A percentile compares a stretch with the other conserved stretches of the same genome.
phyloP scores from a whole-genome alignment of 2,329 filamentous ascomycete species.

The Escovopsis weberi region DNA sequence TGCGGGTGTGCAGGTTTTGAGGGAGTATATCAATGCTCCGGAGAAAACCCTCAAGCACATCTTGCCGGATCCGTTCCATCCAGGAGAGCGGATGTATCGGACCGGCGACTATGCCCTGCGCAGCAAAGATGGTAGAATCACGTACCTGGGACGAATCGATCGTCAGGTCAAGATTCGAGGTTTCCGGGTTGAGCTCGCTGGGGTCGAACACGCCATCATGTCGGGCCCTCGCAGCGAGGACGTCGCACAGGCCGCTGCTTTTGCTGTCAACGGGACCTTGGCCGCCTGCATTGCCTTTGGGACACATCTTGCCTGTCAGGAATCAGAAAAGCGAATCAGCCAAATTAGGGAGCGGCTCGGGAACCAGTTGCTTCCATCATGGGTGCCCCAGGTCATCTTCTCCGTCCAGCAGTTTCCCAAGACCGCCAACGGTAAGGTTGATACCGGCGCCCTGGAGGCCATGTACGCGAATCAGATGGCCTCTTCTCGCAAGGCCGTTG shows the following conservation, averaged over 20 bases:
- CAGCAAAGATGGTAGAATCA: slow-evolving; percentile 1
- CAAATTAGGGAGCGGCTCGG: neutral
- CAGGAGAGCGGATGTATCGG: slow-evolving; percentile 1
- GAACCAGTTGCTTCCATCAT: slow-evolving; percentile 1
- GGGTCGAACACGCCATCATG: slow-evolving; percentile 2
- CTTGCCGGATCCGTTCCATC: slow-evolving; percentile 1
- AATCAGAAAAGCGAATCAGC: neutral
- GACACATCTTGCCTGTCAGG: neutral
- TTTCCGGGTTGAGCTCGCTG: slow-evolving; percentile 5
- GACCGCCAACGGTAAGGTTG: slow-evolving; percentile 3
- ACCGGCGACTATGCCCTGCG: slow-evolving; percentile 2
- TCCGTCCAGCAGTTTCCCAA: slow-evolving; percentile 1
- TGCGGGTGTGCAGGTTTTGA: neutral
- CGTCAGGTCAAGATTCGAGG: slow-evolving; percentile 4
- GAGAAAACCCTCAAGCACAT: slow-evolving; percentile 1
- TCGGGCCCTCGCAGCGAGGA: neutral
- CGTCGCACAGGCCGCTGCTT: neutral
- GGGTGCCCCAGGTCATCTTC: slow-evolving; percentile 2
- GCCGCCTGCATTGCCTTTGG: slow-evolving; percentile 1
- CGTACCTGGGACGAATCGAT: slow-evolving; percentile 2
- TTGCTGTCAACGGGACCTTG: slow-evolving; percentile 1
- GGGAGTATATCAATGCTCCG: slow-evolving; percentile 1
- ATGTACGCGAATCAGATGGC: neutral
- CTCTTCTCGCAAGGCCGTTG: neutral
- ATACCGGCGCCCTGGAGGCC: slow-evolving; percentile 1